Percentiles rank a stretch among this genome's conserved stretches.
phyloP scores from a whole-genome alignment of 495 filamentous ascomycete genomes.

The Evernia prunastri region DNA sequence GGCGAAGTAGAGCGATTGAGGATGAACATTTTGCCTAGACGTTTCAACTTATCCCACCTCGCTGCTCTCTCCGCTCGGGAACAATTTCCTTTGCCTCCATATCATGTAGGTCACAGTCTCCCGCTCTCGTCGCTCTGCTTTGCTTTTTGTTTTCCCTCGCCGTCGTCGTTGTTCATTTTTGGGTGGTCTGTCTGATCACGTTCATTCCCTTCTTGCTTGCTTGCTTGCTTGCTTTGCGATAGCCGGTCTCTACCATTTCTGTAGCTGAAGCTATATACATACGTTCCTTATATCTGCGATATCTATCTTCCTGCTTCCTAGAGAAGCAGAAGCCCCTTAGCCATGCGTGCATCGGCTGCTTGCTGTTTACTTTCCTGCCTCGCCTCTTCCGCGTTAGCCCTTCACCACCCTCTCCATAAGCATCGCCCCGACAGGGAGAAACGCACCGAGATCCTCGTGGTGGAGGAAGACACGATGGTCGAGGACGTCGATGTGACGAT shows the following conservation, averaged over 20 bases:
- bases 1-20: not conserved
- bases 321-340: not conserved
- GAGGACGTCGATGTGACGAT: not conserved
- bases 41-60: not conserved
- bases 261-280: not conserved
- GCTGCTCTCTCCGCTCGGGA: not conserved
- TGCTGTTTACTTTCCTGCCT: not conserved
- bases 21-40: not conserved
- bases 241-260: not conserved
- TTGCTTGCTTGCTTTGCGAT: conserved; percentile 1
- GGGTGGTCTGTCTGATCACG: not conserved
- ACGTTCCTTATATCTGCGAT: not conserved
- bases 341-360: not conserved
- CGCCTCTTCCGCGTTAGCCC: not conserved
- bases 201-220: not conserved
- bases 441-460: not conserved
- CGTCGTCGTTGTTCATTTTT: not conserved
- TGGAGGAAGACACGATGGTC: not conserved
- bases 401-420: not conserved
- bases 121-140: not conserved
- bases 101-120: not conserved
- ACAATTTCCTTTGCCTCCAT: not conserved
- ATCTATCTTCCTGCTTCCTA: not conserved
- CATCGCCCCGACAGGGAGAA: not conserved
- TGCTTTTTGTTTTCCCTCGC: not conserved